These are phyloP conservation scores for Ophiostoma himal-ulmi DNA, from an alignment of 2,329 filamentous ascomycete genomes.

Conservation along the genomic window DNA sequence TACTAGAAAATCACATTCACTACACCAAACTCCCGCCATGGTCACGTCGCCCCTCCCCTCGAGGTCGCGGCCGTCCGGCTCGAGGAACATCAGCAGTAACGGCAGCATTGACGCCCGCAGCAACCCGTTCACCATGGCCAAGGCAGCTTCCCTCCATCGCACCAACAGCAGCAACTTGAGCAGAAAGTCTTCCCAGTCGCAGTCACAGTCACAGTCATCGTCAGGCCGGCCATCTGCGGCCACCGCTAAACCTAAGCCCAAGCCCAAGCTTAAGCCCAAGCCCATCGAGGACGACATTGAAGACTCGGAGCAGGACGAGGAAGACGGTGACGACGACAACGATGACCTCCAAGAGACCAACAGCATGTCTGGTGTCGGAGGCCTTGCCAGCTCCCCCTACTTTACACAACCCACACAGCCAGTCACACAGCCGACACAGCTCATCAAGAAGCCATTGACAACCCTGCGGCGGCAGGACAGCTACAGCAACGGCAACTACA, in stretches of 20 bases:
- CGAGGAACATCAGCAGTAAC: not conserved
- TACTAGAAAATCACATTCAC: not conserved
- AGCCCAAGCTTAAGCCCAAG: conserved; percentile 27
- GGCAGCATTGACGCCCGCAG: not conserved
- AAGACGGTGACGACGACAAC: conserved; percentile 43
- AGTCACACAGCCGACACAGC: conserved; percentile 45
- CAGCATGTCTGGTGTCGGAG: conserved; percentile 33
- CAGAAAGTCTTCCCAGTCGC: conserved; percentile 4
- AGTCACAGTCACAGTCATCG: conserved; percentile 36
- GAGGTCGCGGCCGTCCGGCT: conserved; percentile 18
- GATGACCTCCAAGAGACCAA: conserved; percentile 34
- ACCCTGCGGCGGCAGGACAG: conserved; percentile 30
- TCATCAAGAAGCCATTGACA: conserved; percentile 37
- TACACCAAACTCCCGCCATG: conserved; percentile 15
- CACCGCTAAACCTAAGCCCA: conserved; percentile 27
- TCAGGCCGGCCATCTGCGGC: conserved; percentile 20
- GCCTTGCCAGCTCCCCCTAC: conserved; percentile 39
- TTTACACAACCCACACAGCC: conserved; percentile 44
- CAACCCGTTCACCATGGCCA: conserved; percentile 24
- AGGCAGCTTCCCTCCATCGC: conserved; percentile 17
- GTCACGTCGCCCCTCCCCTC: conserved; percentile 24
- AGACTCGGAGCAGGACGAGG: conserved; percentile 25
- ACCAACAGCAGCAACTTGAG: conserved; percentile 16
- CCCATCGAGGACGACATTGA: conserved; percentile 37
- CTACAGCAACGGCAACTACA: conserved; percentile 1